phyloP scores from a whole-genome alignment of 2,329 filamentous ascomycete species.

The Chaetomium sp. region DNA sequence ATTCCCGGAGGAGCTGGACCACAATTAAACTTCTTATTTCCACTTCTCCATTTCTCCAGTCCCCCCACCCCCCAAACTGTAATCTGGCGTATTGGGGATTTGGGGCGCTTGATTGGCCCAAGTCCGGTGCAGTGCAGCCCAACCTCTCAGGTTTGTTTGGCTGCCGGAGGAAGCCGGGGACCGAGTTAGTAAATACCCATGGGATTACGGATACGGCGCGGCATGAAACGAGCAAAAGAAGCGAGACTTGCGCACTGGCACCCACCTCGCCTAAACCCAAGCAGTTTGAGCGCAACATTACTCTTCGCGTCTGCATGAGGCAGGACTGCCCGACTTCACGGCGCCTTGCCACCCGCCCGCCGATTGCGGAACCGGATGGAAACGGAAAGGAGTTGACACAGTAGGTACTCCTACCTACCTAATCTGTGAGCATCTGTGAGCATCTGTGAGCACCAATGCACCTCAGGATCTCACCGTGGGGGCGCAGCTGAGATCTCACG shows the following conservation, averaged over 20 bases:
- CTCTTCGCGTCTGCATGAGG: background rate
- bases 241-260: too few species aligned
- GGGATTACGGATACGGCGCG: too few species aligned
- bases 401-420: too few species aligned
- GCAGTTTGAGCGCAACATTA: background rate
- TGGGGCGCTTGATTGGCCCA: too few species aligned
- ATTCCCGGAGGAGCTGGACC: background rate
- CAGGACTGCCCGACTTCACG: background rate
- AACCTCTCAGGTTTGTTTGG: background rate
- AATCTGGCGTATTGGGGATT: too few species aligned
- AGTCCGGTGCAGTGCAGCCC: background rate
- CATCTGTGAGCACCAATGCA: too few species aligned
- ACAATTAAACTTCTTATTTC: background rate
- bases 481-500: too few species aligned
- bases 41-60: background rate
- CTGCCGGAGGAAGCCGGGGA: background rate
- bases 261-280: too few species aligned
- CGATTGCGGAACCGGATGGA: background rate
- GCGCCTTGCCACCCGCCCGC: background rate
- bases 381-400: background rate
- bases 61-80: too few species aligned
- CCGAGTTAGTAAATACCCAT: too few species aligned
- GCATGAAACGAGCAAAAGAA: background rate
- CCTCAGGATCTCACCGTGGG: too few species aligned
- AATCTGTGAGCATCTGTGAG: too few species aligned